A percentile compares a stretch with the other conserved stretches of the same genome.
Conservation (phyloP, 306 rosid genomes). For the Leucaena leucocephala region DNA sequence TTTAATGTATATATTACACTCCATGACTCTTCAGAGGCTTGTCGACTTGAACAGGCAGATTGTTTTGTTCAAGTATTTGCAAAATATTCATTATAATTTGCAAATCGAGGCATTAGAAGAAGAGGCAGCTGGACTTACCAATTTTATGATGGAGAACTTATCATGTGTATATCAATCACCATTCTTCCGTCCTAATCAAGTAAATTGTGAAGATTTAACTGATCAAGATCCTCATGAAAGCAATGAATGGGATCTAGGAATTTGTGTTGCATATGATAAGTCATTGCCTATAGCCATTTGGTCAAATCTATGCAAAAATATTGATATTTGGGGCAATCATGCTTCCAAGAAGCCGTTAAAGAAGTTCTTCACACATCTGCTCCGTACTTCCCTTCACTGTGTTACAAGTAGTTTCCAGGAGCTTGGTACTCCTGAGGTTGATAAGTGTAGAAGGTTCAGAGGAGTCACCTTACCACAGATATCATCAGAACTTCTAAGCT, state of each 20-base stretch:
- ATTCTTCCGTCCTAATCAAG: slow-evolving; percentile 39
- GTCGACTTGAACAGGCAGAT: slow-evolving; percentile 78
- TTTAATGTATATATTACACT: slow-evolving; percentile 65
- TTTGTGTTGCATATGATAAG: slow-evolving; percentile 51
- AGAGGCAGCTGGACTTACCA: slow-evolving; percentile 76
- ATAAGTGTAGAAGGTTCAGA: slow-evolving; percentile 46
- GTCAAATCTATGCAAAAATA: slow-evolving; percentile 79
- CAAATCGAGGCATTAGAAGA: slow-evolving; percentile 58
- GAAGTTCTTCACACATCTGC: slow-evolving; percentile 64
- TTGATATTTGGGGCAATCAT: slow-evolving; percentile 80
- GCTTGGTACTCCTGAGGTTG: slow-evolving; percentile 34
- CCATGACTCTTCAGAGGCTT: slow-evolving; percentile 86
- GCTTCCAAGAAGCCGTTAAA: slow-evolving; percentile 73
- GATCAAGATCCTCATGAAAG: slow-evolving; percentile 42
- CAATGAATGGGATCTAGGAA: slow-evolving; percentile 60
- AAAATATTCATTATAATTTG: slow-evolving; percentile 50
- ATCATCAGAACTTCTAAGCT: slow-evolving; percentile 65
- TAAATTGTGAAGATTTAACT: slow-evolving; percentile 42
- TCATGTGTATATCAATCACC: slow-evolving; percentile 52
- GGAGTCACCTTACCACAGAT: slow-evolving; percentile 61
- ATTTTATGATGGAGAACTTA: slow-evolving; percentile 69
- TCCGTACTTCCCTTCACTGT: slow-evolving; percentile 51
- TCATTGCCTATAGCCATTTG: slow-evolving; percentile 77
- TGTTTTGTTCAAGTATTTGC: slow-evolving; percentile 61
- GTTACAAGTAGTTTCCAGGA: slow-evolving; percentile 47